Evolutionary conservation across 2,329 filamentous ascomycete species (phyloP).

Genomic region (Aspergillus costaricaensis): DNA sequence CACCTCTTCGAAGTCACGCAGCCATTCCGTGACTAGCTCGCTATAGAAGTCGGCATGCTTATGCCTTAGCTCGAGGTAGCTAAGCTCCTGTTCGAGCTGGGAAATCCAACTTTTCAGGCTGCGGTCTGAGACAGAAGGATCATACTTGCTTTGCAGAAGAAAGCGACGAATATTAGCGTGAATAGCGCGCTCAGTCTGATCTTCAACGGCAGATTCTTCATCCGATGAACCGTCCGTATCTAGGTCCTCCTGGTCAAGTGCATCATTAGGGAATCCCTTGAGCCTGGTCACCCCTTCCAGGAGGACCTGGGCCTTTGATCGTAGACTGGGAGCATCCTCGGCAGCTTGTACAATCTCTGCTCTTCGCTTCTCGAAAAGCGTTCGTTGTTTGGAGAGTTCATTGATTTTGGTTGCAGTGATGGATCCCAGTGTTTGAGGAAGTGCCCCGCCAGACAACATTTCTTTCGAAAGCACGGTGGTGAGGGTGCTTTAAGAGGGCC

Average conservation of each 20-base stretch:
- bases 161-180: conserved; percentile 53
- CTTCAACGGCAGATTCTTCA: conserved; percentile 12
- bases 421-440: conserved; percentile 57
- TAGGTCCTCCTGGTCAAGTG: conserved; percentile 37
- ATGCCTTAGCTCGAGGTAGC: conserved; percentile 56
- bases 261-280: conserved; percentile 39
- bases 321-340: conserved; percentile 29
- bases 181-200: conserved; percentile 27
- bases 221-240: conserved; percentile 23
- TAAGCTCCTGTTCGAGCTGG: conserved; percentile 50
- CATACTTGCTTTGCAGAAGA: conserved; percentile 55
- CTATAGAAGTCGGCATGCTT: conserved; percentile 60
- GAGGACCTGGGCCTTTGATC: conserved; percentile 35
- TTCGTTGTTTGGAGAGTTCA: conserved; percentile 57
- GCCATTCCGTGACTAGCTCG: conserved; percentile 57
- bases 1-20: conserved; percentile 41
- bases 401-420: conserved; percentile 60
- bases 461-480: neutral
- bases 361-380: conserved; percentile 53
- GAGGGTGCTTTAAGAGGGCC: neutral
- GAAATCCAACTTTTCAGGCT: conserved; percentile 52
- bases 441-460: conserved; percentile 39
- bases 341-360: conserved; percentile 41
- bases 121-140: conserved; percentile 54
- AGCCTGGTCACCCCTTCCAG: conserved; percentile 42